Evolutionary conservation across 768 basidiomycete species (phyloP).

Genomic region (Boletales sp.): DNA sequence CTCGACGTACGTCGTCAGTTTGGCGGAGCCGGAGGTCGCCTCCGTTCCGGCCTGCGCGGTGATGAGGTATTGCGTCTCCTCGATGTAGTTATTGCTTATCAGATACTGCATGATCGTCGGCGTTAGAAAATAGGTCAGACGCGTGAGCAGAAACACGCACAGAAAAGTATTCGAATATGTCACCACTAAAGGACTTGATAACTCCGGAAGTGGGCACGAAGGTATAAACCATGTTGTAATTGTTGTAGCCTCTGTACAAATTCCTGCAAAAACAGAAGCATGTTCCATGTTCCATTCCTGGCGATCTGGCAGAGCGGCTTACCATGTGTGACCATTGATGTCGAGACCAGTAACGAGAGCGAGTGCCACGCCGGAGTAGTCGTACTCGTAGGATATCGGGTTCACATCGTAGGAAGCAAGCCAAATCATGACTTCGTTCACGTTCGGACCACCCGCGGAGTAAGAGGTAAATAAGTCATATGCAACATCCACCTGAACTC

Average conservation of each 20-base stretch:
- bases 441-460: slow-evolving; percentile 43
- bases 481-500: slow-evolving; percentile 52
- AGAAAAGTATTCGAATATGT: slow-evolving; percentile 49
- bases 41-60: slow-evolving; percentile 64
- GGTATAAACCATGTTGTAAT: slow-evolving; percentile 48
- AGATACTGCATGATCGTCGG: slow-evolving; percentile 43
- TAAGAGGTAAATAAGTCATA: slow-evolving; percentile 63
- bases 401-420: slow-evolving; percentile 54
- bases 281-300: not conserved
- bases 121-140: not conserved
- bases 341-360: slow-evolving; percentile 40
- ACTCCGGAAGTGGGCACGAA: slow-evolving; percentile 39
- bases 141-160: slow-evolving; percentile 26
- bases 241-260: slow-evolving; percentile 52
- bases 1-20: slow-evolving; percentile 47
- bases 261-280: slow-evolving; percentile 36
- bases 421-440: slow-evolving; percentile 62
- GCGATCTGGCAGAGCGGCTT: not conserved
- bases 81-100: slow-evolving; percentile 41
- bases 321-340: slow-evolving; percentile 53
- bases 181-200: slow-evolving; percentile 50
- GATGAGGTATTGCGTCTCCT: slow-evolving; percentile 51
- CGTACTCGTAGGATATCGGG: slow-evolving; percentile 53
- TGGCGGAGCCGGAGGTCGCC: slow-evolving; percentile 54
- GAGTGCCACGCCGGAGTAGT: slow-evolving; percentile 41